A percentile compares a stretch with the other conserved stretches of the same genome.
Evolutionary conservation across 163 green algal genomes (phyloP).

Genomic region (Volvox carteri): DNA sequence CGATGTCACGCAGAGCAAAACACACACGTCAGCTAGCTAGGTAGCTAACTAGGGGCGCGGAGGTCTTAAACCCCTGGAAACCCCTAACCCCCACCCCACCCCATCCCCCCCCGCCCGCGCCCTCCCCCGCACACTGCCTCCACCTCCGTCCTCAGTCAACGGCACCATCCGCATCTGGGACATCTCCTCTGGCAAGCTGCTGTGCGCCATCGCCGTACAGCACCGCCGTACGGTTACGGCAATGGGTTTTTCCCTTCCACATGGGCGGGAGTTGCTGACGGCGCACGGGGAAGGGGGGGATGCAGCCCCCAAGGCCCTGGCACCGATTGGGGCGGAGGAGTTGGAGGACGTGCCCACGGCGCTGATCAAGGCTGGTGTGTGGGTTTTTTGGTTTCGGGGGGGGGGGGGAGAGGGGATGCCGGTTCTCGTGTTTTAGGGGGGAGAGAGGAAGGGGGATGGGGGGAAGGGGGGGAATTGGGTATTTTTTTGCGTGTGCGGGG

Average conservation of each 20-base stretch:
- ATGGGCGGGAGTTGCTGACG: background rate
- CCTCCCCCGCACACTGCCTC: background rate
- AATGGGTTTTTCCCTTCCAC: background rate
- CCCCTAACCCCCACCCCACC: background rate
- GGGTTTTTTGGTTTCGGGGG: background rate
- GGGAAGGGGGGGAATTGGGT: too few species aligned
- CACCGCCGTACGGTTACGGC: constrained; percentile 32
- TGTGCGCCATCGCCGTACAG: background rate
- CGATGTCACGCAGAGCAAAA: too few species aligned
- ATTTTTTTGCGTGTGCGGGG: too few species aligned
- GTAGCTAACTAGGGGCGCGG: too few species aligned
- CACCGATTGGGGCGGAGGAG: constrained; percentile 7
- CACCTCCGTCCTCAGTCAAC: background rate
- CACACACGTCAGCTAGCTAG: too few species aligned
- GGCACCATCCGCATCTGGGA: constrained; percentile 44
- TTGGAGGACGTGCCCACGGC: constrained; percentile 37
- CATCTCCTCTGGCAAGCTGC: constrained; percentile 3
- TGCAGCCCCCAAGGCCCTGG: background rate
- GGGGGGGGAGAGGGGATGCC: too few species aligned
- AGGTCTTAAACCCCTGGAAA: background rate
- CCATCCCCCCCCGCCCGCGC: background rate
- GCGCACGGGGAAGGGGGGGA: constrained; percentile 38
- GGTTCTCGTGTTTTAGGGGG: too few species aligned
- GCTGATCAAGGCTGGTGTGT: constrained; percentile 28
- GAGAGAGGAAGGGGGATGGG: too few species aligned